These are phyloP conservation scores for Aspergillus ustus DNA, from an alignment of 2,329 filamentous ascomycete genomes.

Conservation along the genomic window DNA sequence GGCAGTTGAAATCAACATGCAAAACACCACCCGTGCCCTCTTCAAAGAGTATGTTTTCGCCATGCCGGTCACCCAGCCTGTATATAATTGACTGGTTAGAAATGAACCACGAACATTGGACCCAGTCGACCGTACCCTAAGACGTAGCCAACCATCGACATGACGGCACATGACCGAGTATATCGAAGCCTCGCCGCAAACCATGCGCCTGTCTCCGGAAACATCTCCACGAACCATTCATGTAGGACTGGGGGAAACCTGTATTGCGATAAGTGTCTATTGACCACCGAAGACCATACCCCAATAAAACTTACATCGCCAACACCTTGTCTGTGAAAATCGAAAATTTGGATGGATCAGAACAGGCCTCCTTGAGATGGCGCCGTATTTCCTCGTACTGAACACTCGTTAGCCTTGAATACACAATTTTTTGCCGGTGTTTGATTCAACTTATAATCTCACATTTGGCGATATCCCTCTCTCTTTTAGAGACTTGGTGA, in stretches of 20 bases:
- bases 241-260: conserved; percentile 84
- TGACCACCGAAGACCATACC: background rate
- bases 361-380: conserved; percentile 69
- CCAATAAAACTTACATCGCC: conserved; percentile 38
- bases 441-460: conserved; percentile 37
- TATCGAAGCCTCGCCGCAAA: conserved; percentile 87
- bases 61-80: conserved; percentile 87
- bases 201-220: conserved; percentile 91
- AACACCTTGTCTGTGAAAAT: conserved; percentile 73
- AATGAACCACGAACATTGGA: background rate
- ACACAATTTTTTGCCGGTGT: background rate
- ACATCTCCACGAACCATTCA: conserved; percentile 94
- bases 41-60: conserved; percentile 94
- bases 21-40: conserved; percentile 92
- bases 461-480: conserved; percentile 66
- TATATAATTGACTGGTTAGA: conserved; percentile 16
- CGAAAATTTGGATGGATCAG: conserved; percentile 62
- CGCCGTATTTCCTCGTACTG: conserved; percentile 70
- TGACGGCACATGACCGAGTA: conserved; percentile 91
- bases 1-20: conserved; percentile 99
- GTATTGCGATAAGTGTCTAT: conserved; percentile 24
- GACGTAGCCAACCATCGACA: conserved; percentile 99
- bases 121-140: conserved; percentile 62
- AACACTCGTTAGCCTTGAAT: conserved; percentile 27
- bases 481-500: conserved; percentile 77